Base-by-base conservation (phyloP, 495 filamentous ascomycete species). In the Aspergillus affinis region DNA sequence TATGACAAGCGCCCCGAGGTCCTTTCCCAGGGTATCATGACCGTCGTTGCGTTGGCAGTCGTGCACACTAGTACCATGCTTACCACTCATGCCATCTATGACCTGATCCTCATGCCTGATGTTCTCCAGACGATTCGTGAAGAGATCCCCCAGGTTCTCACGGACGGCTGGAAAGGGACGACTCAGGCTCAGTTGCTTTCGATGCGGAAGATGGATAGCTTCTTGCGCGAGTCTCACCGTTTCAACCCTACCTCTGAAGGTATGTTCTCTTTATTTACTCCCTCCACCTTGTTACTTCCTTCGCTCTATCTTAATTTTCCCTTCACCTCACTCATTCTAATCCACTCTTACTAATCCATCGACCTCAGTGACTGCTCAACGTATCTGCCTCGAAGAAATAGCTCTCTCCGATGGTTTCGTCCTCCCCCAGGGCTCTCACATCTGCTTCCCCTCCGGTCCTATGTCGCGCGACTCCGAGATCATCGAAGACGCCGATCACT, bases 221-320 rank as follows among this genome's bases (percentile, higher is more conserved):
- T 78, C 21, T 30, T 79, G 52, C 69, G 67, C 0, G 76, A 79
- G 52, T 72, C 69, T 9, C 70, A 72, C 53, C 61, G 76, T 2
- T 69, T 73, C 19, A 69, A 66, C 9, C 72, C 73, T 12, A 65
- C 67, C n/a, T 64, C 69, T 21, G 71, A 75, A 65, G 56, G 74
- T 75, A 60, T 10, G 7, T 19, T 47, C 9, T 55, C 18, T 27
- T n/a, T 1, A 0, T 55, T 55, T 47, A 18, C 54, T 12, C 10
- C 0, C 41, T 47, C 19, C 17, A 13, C 47, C 17, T 3, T 47
- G 57, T 2, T 44, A 20, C 49, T 12, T 18, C 45, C 23, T 48
- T 32, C 27, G 41, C 26, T 20, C 26, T 27, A 19, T 27, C 13
- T 49, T 44, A 12, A 13, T 26, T 27, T 17, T 47, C 17, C 2